Evolutionary conservation across 495 filamentous ascomycete species (phyloP).

Genomic region (Tuber magnatum): DNA sequence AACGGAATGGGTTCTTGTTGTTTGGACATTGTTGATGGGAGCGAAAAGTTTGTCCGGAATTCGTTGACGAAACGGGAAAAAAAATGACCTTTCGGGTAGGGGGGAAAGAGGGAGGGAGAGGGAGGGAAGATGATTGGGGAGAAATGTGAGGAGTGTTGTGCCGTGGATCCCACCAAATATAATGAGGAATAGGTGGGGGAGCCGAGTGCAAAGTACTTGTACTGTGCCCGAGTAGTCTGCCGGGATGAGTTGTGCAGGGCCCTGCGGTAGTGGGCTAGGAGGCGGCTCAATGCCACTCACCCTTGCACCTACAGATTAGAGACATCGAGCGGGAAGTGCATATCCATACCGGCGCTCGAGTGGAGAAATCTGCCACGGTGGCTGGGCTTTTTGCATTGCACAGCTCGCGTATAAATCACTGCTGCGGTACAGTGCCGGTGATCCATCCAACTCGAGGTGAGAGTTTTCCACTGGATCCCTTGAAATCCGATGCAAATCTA

Average conservation of each 20-base stretch:
- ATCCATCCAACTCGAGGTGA: neutral
- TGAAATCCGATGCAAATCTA: neutral
- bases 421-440: neutral
- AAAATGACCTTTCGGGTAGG: neutral
- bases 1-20: slow-evolving; percentile 37
- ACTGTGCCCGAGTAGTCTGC: neutral
- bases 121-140: neutral
- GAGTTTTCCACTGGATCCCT: neutral
- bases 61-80: neutral
- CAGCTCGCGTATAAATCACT: neutral
- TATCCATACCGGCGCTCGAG: neutral
- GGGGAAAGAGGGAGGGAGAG: neutral
- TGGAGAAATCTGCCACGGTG: neutral
- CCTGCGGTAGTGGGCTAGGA: neutral
- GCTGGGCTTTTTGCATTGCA: neutral
- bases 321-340: neutral
- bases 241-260: neutral
- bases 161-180: neutral
- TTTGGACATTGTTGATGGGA: slow-evolving; percentile 32
- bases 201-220: neutral
- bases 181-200: neutral
- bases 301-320: neutral
- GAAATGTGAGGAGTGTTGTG: neutral
- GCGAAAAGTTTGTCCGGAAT: neutral
- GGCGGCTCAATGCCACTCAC: neutral